These are phyloP conservation scores for Gastrolobium bilobum DNA, from an alignment of 306 rosid genomes.

Conservation along the genomic window DNA sequence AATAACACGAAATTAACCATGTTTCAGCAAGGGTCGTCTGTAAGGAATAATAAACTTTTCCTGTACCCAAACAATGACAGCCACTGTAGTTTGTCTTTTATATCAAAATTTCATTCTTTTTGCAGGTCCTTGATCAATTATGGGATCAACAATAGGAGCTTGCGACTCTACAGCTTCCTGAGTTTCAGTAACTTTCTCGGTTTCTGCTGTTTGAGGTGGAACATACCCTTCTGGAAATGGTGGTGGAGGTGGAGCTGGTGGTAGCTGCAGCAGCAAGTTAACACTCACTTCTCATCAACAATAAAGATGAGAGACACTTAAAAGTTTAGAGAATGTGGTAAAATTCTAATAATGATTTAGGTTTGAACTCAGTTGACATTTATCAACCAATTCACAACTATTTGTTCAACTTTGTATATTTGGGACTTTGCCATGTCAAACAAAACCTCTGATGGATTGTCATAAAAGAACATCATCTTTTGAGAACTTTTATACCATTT, in stretches of 20 bases:
- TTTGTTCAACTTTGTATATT: slow-evolving; percentile 10
- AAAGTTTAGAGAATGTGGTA: background rate
- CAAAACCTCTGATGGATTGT: slow-evolving; percentile 1
- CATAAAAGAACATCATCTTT: background rate
- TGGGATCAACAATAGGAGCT: slow-evolving; percentile 79
- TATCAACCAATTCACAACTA: slow-evolving; percentile 29
- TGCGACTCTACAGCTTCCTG: slow-evolving; percentile 74
- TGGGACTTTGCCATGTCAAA: background rate
- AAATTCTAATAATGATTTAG: background rate
- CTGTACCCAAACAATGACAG: slow-evolving; percentile 17
- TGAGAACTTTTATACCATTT: background rate
- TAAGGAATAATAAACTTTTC: slow-evolving; percentile 25
- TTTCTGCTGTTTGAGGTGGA: slow-evolving; percentile 64
- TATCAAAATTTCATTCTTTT: slow-evolving; percentile 81
- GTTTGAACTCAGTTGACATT: slow-evolving; percentile 14
- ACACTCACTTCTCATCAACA: slow-evolving; percentile 32
- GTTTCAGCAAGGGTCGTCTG: slow-evolving; percentile 3
- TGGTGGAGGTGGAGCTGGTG: slow-evolving; percentile 90
- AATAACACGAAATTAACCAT: slow-evolving; percentile 2
- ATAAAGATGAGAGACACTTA: slow-evolving; percentile 1
- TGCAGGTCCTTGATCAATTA: slow-evolving; percentile 90
- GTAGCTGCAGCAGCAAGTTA: slow-evolving; percentile 62
- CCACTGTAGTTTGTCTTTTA: slow-evolving; percentile 6
- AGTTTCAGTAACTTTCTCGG: slow-evolving; percentile 74
- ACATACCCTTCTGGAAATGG: slow-evolving; percentile 90